Evolutionary conservation across 2,329 filamentous ascomycete genomes (phyloP).

Genomic region (Alternaria dauci): DNA sequence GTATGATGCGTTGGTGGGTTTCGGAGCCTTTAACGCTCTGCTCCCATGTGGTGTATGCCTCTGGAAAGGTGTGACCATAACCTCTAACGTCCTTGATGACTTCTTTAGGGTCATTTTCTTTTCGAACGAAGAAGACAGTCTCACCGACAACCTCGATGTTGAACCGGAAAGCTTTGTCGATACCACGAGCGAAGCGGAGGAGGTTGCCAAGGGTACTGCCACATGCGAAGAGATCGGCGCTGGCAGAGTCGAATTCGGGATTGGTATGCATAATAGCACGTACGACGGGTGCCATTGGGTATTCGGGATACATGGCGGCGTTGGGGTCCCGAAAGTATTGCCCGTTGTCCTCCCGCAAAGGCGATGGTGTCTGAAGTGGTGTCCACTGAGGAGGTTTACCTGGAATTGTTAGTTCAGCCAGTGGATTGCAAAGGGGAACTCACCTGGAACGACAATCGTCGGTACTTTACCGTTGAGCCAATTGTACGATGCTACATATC

Average conservation of each 20-base stretch:
- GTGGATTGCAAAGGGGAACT: not conserved
- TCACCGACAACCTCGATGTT: slow-evolving; percentile 64
- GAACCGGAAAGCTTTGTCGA: slow-evolving; percentile 64
- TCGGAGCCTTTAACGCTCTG: slow-evolving; percentile 61
- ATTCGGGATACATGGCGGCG: slow-evolving; percentile 58
- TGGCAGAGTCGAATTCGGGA: slow-evolving; percentile 43
- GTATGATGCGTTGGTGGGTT: slow-evolving; percentile 69
- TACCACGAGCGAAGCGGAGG: slow-evolving; percentile 61
- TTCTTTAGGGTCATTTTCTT: slow-evolving; percentile 68
- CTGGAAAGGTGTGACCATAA: slow-evolving; percentile 72
- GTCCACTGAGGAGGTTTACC: slow-evolving; percentile 63
- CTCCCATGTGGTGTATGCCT: slow-evolving; percentile 72
- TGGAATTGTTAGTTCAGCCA: slow-evolving; percentile 34
- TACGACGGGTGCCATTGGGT: slow-evolving; percentile 63
- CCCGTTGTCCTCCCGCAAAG: slow-evolving; percentile 57
- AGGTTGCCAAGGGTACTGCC: slow-evolving; percentile 69
- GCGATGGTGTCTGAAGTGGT: slow-evolving; percentile 46
- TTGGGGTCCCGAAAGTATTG: slow-evolving; percentile 65
- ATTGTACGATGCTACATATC: slow-evolving; percentile 62
- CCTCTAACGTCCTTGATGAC: slow-evolving; percentile 64
- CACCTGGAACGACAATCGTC: slow-evolving; percentile 50
- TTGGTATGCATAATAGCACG: slow-evolving; percentile 53
- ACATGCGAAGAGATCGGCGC: slow-evolving; percentile 67
- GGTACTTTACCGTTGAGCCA: slow-evolving; percentile 54
- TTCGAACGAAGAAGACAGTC: slow-evolving; percentile 70